Percentiles rank a stretch among this genome's conserved stretches.
Evolutionary conservation across 2,329 filamentous ascomycete species (phyloP).

Genomic region (Gyromitra esculenta): DNA sequence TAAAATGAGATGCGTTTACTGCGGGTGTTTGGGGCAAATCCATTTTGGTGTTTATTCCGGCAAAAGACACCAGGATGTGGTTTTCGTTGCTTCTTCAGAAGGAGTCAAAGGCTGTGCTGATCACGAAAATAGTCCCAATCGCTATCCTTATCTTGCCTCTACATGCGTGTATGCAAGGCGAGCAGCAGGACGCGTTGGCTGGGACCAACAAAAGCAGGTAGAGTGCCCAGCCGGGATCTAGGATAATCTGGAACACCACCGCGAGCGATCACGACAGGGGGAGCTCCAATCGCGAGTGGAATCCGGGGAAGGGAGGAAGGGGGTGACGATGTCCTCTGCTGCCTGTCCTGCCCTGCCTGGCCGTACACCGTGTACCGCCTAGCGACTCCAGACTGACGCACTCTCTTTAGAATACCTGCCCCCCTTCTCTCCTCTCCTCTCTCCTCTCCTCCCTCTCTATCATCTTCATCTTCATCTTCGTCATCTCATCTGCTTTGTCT

Average conservation of each 20-base stretch:
- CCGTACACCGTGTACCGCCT: constrained; percentile 17
- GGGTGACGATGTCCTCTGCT: neutral
- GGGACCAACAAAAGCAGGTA: neutral
- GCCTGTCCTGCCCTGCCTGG: neutral
- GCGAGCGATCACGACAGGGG: neutral
- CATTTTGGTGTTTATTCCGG: neutral
- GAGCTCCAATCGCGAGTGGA: constrained; percentile 17
- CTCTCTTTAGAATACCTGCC: neutral
- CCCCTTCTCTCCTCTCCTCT: neutral
- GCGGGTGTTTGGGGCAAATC: neutral
- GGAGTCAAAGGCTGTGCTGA: neutral
- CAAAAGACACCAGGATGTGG: neutral
- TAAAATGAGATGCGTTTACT: constrained; percentile 5
- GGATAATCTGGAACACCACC: constrained; percentile 15
- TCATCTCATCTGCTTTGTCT: neutral
- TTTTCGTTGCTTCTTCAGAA: constrained; percentile 3
- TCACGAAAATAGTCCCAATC: constrained; percentile 18
- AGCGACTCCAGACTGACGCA: constrained; percentile 37
- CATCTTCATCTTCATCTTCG: neutral
- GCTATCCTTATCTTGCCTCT: constrained; percentile 9
- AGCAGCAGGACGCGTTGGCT: neutral
- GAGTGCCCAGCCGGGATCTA: constrained; percentile 11
- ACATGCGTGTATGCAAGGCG: too few relatives aligned
- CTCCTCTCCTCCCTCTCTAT: neutral
- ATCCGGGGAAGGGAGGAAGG: constrained; percentile 20